These are phyloP conservation scores for Penstemon newberryi DNA, from an alignment of 257 asterid species.

Conservation along the genomic window DNA sequence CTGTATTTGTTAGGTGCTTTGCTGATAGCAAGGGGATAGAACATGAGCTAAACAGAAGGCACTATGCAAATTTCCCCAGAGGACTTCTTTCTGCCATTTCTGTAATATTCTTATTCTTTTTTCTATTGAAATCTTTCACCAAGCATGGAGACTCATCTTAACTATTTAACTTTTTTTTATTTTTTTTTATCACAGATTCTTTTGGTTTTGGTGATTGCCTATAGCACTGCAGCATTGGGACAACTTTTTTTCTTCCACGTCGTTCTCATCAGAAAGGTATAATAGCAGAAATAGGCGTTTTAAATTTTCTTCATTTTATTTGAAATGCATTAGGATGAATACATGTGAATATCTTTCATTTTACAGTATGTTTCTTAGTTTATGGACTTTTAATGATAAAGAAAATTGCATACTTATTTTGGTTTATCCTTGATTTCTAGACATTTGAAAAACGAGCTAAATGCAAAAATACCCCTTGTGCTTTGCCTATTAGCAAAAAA, in stretches of 20 bases:
- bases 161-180: not conserved
- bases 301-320: not conserved
- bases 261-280: constrained; percentile 89
- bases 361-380: not conserved
- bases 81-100: constrained; percentile 78
- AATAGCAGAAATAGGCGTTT: constrained; percentile 15
- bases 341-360: not conserved
- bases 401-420: not conserved
- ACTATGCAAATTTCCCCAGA: constrained; percentile 68
- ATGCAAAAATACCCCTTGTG: too few species aligned
- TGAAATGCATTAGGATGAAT: too few species aligned
- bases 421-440: not conserved
- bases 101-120: constrained; percentile 45
- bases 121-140: constrained; percentile 3
- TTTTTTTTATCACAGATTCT: constrained; percentile 46
- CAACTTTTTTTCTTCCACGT: constrained; percentile 89
- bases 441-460: too few species aligned
- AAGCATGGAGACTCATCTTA: constrained; percentile 8
- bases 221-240: constrained; percentile 86
- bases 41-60: constrained; percentile 52
- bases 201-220: constrained; percentile 59
- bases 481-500: too few species aligned
- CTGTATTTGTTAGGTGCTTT: constrained; percentile 89
- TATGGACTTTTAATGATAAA: not conserved
- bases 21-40: constrained; percentile 66